Evolutionary conservation across 139 green algal species (phyloP).

Genomic region (Chlorokybus atmophyticus): DNA sequence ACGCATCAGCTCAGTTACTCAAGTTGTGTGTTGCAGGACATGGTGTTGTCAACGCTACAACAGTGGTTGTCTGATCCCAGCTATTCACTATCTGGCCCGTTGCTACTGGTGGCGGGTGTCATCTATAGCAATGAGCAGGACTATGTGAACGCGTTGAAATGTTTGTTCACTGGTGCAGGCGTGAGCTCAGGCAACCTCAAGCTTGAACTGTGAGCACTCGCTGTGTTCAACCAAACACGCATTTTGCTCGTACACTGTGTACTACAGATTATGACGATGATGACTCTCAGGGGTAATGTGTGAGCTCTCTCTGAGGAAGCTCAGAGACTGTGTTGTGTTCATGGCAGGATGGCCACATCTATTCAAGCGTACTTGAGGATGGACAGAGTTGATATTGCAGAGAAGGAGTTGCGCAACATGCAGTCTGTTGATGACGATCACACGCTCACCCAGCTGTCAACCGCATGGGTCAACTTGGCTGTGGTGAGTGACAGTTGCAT

Average conservation of each 20-base stretch:
- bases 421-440: conserved; percentile 78
- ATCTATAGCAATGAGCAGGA: conserved; percentile 72
- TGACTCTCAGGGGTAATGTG: too few relatives aligned
- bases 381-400: conserved; percentile 77
- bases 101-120: conserved; percentile 64
- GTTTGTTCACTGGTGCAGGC: too few relatives aligned
- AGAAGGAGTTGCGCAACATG: conserved; percentile 84
- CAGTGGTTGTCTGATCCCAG: conserved; percentile 64
- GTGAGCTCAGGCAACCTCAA: too few relatives aligned
- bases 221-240: too few relatives aligned
- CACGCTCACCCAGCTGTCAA: conserved; percentile 85
- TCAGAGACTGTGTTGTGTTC: too few relatives aligned
- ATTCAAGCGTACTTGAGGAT: conserved; percentile 63
- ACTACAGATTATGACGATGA: too few relatives aligned
- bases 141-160: conserved; percentile 81
- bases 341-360: conserved; percentile 50
- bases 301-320: too few relatives aligned
- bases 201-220: conserved; percentile 28
- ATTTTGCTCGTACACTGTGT: too few relatives aligned
- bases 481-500: conserved; percentile 39
- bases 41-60: conserved; percentile 37
- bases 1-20: too few relatives aligned
- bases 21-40: too few relatives aligned
- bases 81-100: conserved; percentile 55
- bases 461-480: conserved; percentile 74